phyloP scores from a whole-genome alignment of 2,329 filamentous ascomycete species.

The Colletotrichum sp. region DNA sequence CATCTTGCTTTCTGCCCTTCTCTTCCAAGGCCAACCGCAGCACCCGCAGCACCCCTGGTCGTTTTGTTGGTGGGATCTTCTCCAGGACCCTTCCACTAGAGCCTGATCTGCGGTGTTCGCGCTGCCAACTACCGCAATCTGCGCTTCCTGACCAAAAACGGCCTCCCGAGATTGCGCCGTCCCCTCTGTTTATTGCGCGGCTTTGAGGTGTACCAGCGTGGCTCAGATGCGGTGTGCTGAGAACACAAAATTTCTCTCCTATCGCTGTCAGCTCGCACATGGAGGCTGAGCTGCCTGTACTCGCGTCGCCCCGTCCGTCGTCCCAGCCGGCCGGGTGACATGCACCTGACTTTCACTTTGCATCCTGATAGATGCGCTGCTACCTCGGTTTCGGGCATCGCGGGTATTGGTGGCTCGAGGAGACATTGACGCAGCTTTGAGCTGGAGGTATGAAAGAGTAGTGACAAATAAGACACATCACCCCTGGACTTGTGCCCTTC shows the following conservation, averaged over 20 bases:
- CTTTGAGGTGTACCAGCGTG: slow-evolving; percentile 3
- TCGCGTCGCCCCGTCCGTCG: neutral
- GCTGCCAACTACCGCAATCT: neutral
- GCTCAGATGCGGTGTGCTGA: slow-evolving; percentile 1
- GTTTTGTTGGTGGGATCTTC: no score
- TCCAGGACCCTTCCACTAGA: neutral
- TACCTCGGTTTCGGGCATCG: neutral
- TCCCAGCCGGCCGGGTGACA: neutral
- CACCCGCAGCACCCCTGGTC: neutral
- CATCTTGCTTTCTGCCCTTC: neutral
- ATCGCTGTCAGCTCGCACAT: neutral
- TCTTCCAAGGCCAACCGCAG: neutral
- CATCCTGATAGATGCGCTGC: neutral
- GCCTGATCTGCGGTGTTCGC: neutral
- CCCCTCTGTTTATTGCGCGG: neutral
- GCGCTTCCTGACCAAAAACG: neutral
- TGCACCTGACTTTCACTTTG: neutral
- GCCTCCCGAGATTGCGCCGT: neutral
- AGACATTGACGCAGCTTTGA: neutral
- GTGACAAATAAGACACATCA: slow-evolving; percentile 4
- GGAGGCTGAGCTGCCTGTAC: neutral
- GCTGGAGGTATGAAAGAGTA: neutral
- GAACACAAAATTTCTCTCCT: no score
- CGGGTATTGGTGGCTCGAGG: neutral
- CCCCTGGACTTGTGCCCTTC: neutral